Conservation (phyloP, 1,284 basidiomycete species). For the Trametes sp. region DNA sequence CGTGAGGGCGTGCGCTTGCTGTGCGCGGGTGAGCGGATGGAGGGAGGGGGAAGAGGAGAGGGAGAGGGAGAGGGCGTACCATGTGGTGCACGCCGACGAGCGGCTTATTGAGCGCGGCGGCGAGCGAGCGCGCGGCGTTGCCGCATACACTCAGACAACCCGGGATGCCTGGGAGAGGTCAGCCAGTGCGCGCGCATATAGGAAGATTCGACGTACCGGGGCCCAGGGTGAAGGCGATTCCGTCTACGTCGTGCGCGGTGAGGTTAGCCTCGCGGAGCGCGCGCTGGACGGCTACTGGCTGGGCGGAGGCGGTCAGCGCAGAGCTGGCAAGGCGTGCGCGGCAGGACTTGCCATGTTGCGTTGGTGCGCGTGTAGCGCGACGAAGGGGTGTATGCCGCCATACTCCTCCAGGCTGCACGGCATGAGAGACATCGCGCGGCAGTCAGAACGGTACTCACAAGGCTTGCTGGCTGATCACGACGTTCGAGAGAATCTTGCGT, state of each 20-base stretch:
- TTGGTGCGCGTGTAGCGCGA: constrained; percentile 80
- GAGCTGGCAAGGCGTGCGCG: not conserved
- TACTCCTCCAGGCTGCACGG: constrained; percentile 63
- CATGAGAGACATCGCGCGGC: not conserved
- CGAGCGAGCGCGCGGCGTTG: constrained; percentile 83
- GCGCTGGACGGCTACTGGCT: constrained; percentile 78
- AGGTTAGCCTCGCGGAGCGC: constrained; percentile 75
- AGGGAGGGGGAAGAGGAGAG: not conserved
- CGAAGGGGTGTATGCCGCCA: constrained; percentile 87
- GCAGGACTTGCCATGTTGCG: constrained; percentile 68
- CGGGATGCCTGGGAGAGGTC: constrained; percentile 62
- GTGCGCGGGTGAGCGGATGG: constrained; percentile 11
- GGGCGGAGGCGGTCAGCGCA: constrained; percentile 5
- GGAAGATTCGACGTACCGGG: constrained; percentile 62
- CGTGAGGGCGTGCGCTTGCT: constrained; percentile 96
- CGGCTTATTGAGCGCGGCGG: constrained; percentile 79
- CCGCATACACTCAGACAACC: constrained; percentile 83
- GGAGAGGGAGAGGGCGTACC: constrained; percentile 55
- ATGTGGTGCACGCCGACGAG: constrained; percentile 94
- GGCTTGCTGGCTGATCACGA: constrained; percentile 79
- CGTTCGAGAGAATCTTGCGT: constrained; percentile 77
- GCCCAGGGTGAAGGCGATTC: constrained; percentile 90
- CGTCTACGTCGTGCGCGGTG: constrained; percentile 72
- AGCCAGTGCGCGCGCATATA: not conserved
- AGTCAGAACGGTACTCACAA: constrained; percentile 49